Evolutionary conservation across 495 filamentous ascomycete species (phyloP), one percentile per base, ranked within the genome.

Genomic region (Cryomyces minteri): DNA sequence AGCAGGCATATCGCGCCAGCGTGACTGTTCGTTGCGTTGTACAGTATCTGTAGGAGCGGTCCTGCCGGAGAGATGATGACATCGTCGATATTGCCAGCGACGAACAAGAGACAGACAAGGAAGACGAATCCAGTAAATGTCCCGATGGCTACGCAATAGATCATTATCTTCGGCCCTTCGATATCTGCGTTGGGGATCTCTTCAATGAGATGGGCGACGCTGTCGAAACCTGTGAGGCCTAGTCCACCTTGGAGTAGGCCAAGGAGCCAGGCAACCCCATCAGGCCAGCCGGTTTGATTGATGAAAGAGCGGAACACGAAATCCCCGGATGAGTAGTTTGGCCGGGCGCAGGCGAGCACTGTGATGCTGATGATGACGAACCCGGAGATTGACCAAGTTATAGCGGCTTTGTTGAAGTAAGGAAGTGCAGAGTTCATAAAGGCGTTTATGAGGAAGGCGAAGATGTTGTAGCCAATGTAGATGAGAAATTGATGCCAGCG

Each of bases 401-500:
- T 70, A 40, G 67, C 67, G 0, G 53, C 62, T 51, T 80, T 79
- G 41, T 77, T 84, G 43, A 88, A 67, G 6, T 71, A 62, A 4
- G 81, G 80, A 8, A 88, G 60, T 2, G 69, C 44, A 3, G 65
- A 62, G 45, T 78, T 84, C 50, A 69, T 64, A 43, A 84, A 76
- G 3, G 73, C 70, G 51, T 88, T 88, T 58, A 85, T 65, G 10
- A 74, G 34, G 37, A 83, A 78, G 0, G 72, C 75, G 7, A 68
- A 58, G 14, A 82, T 41, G 40, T 74, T 80, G 52, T 77, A 80
- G 1, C 51, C 76, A 44, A 82, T 67, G 55, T 85, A 85, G 29
- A 85, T 73, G 12, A 84, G 58, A 55, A 88, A 82, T 51, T 82
- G 77, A 53, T 86, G 82, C 79, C 79, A 83, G 11, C 71, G 52